Evolutionary conservation across 2,329 filamentous ascomycete species (phyloP).

Genomic region (Hortaea werneckii): DNA sequence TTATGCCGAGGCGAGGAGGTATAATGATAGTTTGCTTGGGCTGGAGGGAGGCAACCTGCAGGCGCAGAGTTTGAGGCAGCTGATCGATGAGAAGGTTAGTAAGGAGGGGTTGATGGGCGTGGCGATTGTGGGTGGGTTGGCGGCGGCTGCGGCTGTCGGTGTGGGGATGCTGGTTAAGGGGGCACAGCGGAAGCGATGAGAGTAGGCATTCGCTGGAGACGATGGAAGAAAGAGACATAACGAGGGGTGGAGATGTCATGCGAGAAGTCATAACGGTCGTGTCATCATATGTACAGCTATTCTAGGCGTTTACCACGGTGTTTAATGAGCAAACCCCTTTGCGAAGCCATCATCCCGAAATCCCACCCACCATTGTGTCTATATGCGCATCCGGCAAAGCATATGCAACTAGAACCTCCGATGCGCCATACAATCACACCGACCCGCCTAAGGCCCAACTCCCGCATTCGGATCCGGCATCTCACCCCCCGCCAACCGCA

Average conservation of each 20-base stretch:
- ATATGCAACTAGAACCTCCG: neutral
- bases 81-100: slow-evolving; percentile 94
- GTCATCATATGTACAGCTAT: neutral
- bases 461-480: slow-evolving; percentile 7
- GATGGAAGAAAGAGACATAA: neutral
- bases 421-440: neutral
- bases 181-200: slow-evolving; percentile 29
- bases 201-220: neutral
- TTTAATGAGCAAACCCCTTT: too few species aligned
- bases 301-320: neutral
- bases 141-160: slow-evolving; percentile 85
- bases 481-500: slow-evolving; percentile 14
- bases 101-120: slow-evolving; percentile 91
- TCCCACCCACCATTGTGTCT: too few species aligned
- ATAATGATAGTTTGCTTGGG: slow-evolving; percentile 86
- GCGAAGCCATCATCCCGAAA: too few species aligned
- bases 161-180: slow-evolving; percentile 79
- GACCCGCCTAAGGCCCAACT: slow-evolving; percentile 8
- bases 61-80: slow-evolving; percentile 68
- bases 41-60: slow-evolving; percentile 88
- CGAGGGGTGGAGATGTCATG: too few species aligned
- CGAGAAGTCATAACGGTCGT: neutral
- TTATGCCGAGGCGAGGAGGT: slow-evolving; percentile 86
- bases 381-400: neutral
- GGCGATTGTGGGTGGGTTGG: slow-evolving; percentile 86